These are phyloP conservation scores for Aspergillus felis DNA, from an alignment of 2,329 filamentous ascomycete genomes.

Conservation along the genomic window DNA sequence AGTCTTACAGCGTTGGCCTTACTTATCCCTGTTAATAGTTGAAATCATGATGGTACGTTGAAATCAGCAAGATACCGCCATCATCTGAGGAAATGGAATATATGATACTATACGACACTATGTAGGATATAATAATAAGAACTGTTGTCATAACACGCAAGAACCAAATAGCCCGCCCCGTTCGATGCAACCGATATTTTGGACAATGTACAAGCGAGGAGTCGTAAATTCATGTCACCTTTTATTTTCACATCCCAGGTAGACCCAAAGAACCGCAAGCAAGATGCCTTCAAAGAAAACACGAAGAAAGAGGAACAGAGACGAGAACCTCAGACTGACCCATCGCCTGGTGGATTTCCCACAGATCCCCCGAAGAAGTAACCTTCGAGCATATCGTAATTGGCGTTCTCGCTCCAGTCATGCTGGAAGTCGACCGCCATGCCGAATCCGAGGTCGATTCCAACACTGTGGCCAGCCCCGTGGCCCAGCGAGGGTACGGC, in stretches of 20 bases:
- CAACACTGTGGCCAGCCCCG: conserved; percentile 36
- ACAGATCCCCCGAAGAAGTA: conserved; percentile 52
- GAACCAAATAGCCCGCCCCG: neutral
- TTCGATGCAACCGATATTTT: neutral
- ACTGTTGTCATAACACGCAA: neutral
- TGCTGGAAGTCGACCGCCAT: conserved; percentile 45
- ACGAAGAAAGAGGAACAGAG: neutral
- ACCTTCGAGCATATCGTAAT: conserved; percentile 51
- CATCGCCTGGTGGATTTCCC: conserved; percentile 22
- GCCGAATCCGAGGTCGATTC: conserved; percentile 44
- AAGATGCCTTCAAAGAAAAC: neutral
- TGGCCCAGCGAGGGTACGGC: conserved; percentile 28
- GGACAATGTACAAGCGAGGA: neutral
- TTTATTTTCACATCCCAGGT: neutral
- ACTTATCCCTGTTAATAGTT: neutral
- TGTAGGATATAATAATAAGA: neutral
- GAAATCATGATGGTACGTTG: too few species aligned
- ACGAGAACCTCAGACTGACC: conserved; percentile 1
- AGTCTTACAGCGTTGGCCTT: neutral
- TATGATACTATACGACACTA: neutral
- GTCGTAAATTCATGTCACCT: neutral
- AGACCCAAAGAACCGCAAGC: neutral
- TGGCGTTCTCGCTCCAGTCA: conserved; percentile 47
- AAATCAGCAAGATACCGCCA: neutral
- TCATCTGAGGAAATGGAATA: neutral